phyloP scores from a whole-genome alignment of 345 rosid species.

The Heritiera littoralis region DNA sequence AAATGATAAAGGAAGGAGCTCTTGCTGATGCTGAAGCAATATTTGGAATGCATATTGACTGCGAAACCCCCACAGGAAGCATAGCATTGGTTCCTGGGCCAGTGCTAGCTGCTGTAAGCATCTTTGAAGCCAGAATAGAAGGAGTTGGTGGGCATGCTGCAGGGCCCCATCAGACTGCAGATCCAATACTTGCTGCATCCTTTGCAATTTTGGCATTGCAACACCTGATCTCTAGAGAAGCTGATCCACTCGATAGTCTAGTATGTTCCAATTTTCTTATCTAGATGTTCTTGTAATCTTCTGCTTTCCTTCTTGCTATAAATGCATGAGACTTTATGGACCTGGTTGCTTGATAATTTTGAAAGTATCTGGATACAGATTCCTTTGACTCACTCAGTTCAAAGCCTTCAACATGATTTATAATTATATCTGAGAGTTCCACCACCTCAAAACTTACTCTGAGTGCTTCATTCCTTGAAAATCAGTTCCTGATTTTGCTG shows the following conservation, averaged over 20 bases:
- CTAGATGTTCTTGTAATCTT: neutral
- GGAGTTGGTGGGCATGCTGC: constrained; percentile 65
- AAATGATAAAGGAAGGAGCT: constrained; percentile 77
- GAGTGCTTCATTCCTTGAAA: neutral
- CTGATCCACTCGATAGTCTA: constrained; percentile 69
- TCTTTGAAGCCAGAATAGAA: constrained; percentile 57
- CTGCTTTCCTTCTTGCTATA: neutral
- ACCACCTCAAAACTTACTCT: neutral
- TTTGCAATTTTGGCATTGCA: constrained; percentile 74
- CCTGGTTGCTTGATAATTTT: neutral
- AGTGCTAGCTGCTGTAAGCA: constrained; percentile 49
- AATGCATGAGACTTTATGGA: neutral
- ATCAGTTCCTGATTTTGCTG: neutral
- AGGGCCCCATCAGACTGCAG: constrained; percentile 44
- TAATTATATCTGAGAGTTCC: neutral
- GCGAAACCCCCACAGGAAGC: constrained; percentile 51
- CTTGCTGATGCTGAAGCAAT: constrained; percentile 84
- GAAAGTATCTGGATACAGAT: neutral
- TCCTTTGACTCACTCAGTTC: neutral
- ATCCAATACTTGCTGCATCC: constrained; percentile 69
- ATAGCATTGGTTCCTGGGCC: constrained; percentile 61
- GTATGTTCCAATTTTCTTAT: constrained; percentile 31
- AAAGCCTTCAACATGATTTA: neutral
- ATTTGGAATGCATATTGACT: constrained; percentile 70
- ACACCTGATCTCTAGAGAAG: constrained; percentile 73